phyloP scores from a whole-genome alignment of 371 early-diverging fungal species.

The Vairimorpha ceranae region DNA sequence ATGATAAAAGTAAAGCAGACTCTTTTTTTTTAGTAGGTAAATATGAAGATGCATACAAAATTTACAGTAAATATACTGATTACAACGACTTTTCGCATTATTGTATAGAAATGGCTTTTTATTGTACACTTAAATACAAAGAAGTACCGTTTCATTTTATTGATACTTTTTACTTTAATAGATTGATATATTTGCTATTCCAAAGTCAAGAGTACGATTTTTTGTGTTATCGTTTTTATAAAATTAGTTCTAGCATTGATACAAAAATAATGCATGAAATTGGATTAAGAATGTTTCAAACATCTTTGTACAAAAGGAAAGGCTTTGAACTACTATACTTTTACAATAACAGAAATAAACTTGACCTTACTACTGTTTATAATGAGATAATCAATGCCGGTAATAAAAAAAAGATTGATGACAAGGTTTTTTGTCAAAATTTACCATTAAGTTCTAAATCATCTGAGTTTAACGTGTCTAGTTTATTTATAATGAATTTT shows the following conservation, averaged over 20 bases:
- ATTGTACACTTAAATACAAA: neutral
- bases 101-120: slow-evolving; percentile 35
- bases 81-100: slow-evolving; percentile 27
- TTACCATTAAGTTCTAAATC: neutral
- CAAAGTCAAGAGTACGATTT: neutral
- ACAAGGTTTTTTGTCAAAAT: neutral
- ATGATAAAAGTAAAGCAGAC: slow-evolving; percentile 27
- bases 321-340: neutral
- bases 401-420: neutral
- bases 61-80: slow-evolving; percentile 14
- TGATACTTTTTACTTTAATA: neutral
- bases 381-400: neutral
- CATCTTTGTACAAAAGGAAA: neutral
- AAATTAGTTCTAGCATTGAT: neutral
- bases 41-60: slow-evolving; percentile 34
- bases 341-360: neutral
- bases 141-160: neutral
- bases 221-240: neutral
- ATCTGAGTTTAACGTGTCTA: neutral
- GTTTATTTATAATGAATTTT: no score
- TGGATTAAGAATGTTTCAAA: neutral
- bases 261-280: neutral
- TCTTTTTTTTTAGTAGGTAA: slow-evolving; percentile 16
- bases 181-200: neutral
- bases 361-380: neutral